Base-by-base conservation (phyloP, 2,329 filamentous ascomycete species). In the Daldinia eschscholtzii region DNA sequence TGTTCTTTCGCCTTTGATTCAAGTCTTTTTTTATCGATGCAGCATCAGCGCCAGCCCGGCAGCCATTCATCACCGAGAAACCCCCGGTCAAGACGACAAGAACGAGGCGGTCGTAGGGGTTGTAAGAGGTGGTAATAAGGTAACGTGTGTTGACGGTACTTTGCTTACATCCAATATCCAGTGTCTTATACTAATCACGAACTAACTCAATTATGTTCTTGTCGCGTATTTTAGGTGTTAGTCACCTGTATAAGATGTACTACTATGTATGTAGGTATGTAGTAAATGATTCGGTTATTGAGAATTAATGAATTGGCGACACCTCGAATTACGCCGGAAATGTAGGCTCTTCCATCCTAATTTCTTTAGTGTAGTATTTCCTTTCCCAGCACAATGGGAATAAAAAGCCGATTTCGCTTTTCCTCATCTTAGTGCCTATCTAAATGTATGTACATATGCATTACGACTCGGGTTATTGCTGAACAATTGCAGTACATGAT, bases 31-130 rank as follows among this genome's bases (percentile, higher is more conserved):
- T 71, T 71, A 66, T 68, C 61, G 39, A 48, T 50, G 52, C 48
- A 64, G 59, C 57, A 56, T 67, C 59, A 70, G 57, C 53, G 33
- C 30, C 30, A 55, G 52, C 50, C 50, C 50, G 33, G 50, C 50
- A 59, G 61, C 64, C 68, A 70, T 52, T 61, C 58, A 61, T 68
- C 68, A 56, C 69, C 69, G 69, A 69, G 63, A 66, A 66, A 63
- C 57, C 60, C 66, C 69, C 69, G 66, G 64, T 57, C 35, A 64
- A 28, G 53, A 41, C 64, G 30, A 41, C 23, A 41, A 41, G 23
- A 61, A 61, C 12, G 7, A 57, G 18, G 30, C 55, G 23, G 46
- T 52, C 53, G 58, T 61, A 23, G 46, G 20, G 20, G 20, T 1
- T 23, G 20, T 23, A 23, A 23, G 20, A 23, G 20, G 20, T 23